These are phyloP conservation scores for Cynara cardunculus DNA, from an alignment of 129 eudicot species.

Conservation along the genomic window DNA sequence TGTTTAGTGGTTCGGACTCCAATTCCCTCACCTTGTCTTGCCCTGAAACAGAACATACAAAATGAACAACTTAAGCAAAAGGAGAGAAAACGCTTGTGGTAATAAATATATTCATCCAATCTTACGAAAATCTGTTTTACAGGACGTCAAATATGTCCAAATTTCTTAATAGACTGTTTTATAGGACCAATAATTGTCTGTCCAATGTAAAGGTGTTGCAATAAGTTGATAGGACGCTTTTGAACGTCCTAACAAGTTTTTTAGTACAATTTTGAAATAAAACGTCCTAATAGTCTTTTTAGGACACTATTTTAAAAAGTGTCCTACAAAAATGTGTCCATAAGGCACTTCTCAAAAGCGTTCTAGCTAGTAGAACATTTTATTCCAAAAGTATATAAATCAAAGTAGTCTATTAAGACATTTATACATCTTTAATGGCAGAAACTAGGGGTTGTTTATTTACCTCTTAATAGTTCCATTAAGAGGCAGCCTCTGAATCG, in stretches of 20 bases:
- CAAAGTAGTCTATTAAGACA: neutral
- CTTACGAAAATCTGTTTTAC: neutral
- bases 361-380: neutral
- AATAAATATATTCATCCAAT: neutral
- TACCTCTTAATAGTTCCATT: too few species aligned
- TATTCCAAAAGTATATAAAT: neutral
- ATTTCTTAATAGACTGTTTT: neutral
- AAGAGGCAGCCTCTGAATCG: too few species aligned
- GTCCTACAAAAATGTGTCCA: neutral
- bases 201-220: neutral
- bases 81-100: neutral
- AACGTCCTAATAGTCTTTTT: neutral
- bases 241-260: neutral
- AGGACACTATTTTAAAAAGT: neutral
- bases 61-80: neutral
- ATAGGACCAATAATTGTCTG: neutral
- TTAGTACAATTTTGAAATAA: neutral
- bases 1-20: slow-evolving; percentile 32
- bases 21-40: slow-evolving; percentile 36
- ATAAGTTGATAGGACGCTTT: neutral
- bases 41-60: slow-evolving; percentile 24
- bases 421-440: neutral
- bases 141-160: neutral
- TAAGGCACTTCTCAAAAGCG: neutral
- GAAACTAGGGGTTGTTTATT: too few species aligned